Evolutionary conservation across 140 eudicot genomes (phyloP), one percentile per base, ranked within the genome.

Genomic region (Erigeron philadelphicus): DNA sequence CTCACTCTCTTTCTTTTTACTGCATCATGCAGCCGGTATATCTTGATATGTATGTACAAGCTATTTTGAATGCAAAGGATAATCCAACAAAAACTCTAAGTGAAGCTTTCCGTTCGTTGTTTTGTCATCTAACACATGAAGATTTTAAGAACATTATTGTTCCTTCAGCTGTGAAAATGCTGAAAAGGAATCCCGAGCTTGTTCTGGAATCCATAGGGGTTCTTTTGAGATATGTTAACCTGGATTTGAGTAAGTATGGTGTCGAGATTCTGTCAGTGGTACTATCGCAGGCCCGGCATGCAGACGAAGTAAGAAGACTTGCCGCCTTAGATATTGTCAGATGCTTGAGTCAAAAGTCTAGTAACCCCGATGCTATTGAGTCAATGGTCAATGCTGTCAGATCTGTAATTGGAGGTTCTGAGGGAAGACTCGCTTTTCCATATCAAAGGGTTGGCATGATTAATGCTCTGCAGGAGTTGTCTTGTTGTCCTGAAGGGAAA

Each of bases 381-480:
- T 78, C 85, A 21, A 87, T 94, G 97, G 85, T 81, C 74, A 68
- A 44, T 75, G 79, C 87, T 19, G 61, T 89, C 62, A 94, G 84
- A 81, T 82, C 88, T 76, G 84, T 89, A 16, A 73, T 87, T 45
- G 91, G 95, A 76, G 99, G 99, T 76, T 89, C 95, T 15, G 99
- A 89, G 80, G 99, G 99, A 53, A 81, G 99, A 59, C 89, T 94
- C 61, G 84, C 96, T 61, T 94, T 89, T 85, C 99, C 99, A 8
- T 94, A 94, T 79, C 99, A 94, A 78, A 85, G 99, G 63, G 87
- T 84, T 72, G 99, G 99, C 43, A 87, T 89, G 99, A 72, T 89
- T 49, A 80, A 79, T 75, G 89, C 95, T 12, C 56, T 94, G 75
- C 85, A 82, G 70, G 95, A 87, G 66, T 38, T 94, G 70, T 83